Conservation (phyloP, 345 rosid species). For the Balakata baccata region DNA sequence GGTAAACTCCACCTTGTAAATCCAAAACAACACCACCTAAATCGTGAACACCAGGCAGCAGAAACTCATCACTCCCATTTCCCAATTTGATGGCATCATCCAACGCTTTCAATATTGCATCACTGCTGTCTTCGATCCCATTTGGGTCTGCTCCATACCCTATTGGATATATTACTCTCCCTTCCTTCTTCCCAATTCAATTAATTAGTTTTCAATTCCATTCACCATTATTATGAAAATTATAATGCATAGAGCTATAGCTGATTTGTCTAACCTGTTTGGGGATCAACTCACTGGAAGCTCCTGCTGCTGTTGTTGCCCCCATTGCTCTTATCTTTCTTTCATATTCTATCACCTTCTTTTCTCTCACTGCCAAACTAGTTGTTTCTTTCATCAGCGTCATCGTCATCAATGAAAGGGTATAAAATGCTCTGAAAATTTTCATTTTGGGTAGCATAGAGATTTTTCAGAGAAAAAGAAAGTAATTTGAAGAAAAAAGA, state of each 20-base stretch:
- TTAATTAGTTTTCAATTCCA: no score
- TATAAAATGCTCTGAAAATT: neutral
- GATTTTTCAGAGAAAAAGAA: no score
- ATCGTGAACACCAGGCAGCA: neutral
- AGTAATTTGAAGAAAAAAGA: no score
- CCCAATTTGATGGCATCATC: neutral
- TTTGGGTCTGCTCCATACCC: conserved; percentile 1
- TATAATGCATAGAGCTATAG: no score
- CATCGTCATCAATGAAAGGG: neutral
- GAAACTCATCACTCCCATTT: neutral
- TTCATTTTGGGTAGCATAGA: neutral
- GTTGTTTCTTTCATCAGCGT: neutral
- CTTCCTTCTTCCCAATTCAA: neutral
- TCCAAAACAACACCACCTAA: neutral
- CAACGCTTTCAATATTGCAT: conserved; percentile 1
- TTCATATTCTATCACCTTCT: neutral
- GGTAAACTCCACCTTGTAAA: neutral
- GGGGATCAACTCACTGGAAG: neutral
- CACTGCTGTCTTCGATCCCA: neutral
- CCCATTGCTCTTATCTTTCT: neutral
- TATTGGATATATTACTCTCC: neutral
- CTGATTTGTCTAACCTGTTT: neutral
- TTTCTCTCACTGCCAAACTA: neutral
- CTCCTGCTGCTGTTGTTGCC: neutral
- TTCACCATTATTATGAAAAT: no score